Evolutionary conservation across 495 filamentous ascomycete genomes (phyloP), one percentile per base, ranked within the genome.

Genomic region (Platismatia glauca): DNA sequence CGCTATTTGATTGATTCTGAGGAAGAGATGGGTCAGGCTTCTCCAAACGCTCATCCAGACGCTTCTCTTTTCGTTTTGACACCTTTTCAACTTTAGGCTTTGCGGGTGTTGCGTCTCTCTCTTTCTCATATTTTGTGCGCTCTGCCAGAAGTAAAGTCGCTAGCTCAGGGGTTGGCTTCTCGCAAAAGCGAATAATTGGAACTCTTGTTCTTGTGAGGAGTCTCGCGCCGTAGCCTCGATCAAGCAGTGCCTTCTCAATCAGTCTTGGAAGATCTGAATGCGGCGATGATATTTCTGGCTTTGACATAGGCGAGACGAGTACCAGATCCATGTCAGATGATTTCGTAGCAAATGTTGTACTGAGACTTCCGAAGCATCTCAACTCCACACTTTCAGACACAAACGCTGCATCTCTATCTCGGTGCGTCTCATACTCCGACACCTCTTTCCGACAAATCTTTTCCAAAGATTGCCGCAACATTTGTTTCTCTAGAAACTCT

Each of bases 161-260:
- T 20, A 90, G 77, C 29, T 79, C 71, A 7, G 72, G 67, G 0
- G 77, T 76, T 7, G 88, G 88, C 61, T 79, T 81, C 69, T 91
- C 81, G 72, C 87, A 91, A 37, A 95, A 74, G 66, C 90, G 90
- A 68, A 95, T 84, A 61, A 94, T 92, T 29, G 90, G 90, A 35
- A 91, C 84, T 64, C 89, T 80, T 11, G 90, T 91, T 41, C 78
- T 79, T 27, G 86, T 84, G 11, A 92, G 78, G 11, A 93, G 72
- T 1, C 86, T 78, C 27, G 86, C 88, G 44, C 87, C 87, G 62
- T 84, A 83, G 0, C 86, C 88, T 38, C 77, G 66, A 6, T 88
- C 78, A n/a, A 91, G 76, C n/a, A 94, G 76, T 3, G 77, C 77
- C 66, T 82, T 86, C 68, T 90, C 87, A 13, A 92, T 66, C 20